phyloP scores from a whole-genome alignment of 768 basidiomycete genomes.

The Boletus fagicola region DNA sequence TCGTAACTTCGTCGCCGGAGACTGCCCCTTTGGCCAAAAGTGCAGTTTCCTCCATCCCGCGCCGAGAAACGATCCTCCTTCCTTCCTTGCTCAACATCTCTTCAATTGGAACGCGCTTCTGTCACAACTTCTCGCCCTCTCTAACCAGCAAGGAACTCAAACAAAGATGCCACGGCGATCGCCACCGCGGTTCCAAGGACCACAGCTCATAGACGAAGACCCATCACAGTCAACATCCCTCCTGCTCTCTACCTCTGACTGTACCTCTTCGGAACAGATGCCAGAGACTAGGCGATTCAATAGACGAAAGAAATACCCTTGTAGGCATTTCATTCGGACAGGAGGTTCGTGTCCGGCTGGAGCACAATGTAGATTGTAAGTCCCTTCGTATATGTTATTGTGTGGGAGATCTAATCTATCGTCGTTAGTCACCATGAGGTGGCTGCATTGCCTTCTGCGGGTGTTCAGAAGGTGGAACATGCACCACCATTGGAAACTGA shows the following conservation, averaged over 20 bases:
- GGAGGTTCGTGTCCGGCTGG: constrained; percentile 44
- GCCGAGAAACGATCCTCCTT: constrained; percentile 10
- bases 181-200: constrained; percentile 6
- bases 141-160: not conserved
- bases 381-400: constrained; percentile 1
- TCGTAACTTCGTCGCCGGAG: constrained; percentile 36
- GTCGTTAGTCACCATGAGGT: constrained; percentile 23
- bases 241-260: constrained; percentile 24
- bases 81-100: constrained; percentile 15
- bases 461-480: constrained; percentile 7
- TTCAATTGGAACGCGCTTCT: constrained; percentile 19
- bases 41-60: constrained; percentile 40
- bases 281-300: not conserved
- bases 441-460: constrained; percentile 22
- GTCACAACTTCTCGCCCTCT: constrained; percentile 16
- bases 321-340: constrained; percentile 42
- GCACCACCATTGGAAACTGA: constrained; percentile 6
- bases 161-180: constrained; percentile 2
- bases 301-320: constrained; percentile 36
- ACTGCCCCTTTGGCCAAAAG: constrained; percentile 37
- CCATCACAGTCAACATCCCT: constrained; percentile 21
- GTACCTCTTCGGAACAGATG: constrained; percentile 12
- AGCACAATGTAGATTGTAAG: constrained; percentile 43
- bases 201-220: constrained; percentile 20
- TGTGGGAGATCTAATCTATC: not conserved